Percentiles rank a stretch among this genome's conserved stretches.
Evolutionary conservation across 2,329 filamentous ascomycete species (phyloP).

Genomic region (Septoria petroselini): DNA sequence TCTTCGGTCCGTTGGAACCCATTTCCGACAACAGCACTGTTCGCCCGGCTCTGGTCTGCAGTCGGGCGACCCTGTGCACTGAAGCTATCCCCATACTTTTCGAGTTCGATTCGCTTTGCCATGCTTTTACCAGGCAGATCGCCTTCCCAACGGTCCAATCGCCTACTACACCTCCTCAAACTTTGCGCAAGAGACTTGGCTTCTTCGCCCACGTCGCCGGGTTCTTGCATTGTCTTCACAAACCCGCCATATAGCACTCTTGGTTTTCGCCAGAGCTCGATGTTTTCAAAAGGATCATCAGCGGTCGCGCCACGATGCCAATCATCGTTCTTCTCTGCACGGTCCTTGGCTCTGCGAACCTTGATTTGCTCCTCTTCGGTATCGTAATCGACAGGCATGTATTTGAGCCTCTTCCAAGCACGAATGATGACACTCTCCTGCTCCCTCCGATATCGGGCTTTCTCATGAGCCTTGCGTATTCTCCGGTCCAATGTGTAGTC

Average conservation of each 20-base stretch:
- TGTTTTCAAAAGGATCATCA: conserved; percentile 26
- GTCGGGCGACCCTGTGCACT: neutral
- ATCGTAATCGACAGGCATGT: conserved; percentile 47
- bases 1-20: conserved; percentile 17
- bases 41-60: conserved; percentile 15
- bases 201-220: conserved; percentile 76
- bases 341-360: conserved; percentile 29
- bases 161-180: conserved; percentile 60
- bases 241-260: conserved; percentile 50
- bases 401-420: conserved; percentile 61
- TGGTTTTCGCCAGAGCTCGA: conserved; percentile 27
- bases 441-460: conserved; percentile 59
- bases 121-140: conserved; percentile 34
- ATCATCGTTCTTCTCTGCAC: conserved; percentile 40
- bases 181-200: conserved; percentile 63
- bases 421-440: conserved; percentile 65
- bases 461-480: conserved; percentile 63
- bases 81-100: conserved; percentile 13
- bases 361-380: conserved; percentile 43
- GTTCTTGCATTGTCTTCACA: conserved; percentile 58
- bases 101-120: conserved; percentile 27
- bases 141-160: conserved; percentile 65
- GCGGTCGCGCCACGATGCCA: conserved; percentile 36
- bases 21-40: conserved; percentile 13
- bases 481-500: conserved; percentile 77